Percentiles rank a stretch among this genome's conserved stretches.
Evolutionary conservation across 352 stramenopile species (phyloP).

Genomic region (Pythium apleroticum): DNA sequence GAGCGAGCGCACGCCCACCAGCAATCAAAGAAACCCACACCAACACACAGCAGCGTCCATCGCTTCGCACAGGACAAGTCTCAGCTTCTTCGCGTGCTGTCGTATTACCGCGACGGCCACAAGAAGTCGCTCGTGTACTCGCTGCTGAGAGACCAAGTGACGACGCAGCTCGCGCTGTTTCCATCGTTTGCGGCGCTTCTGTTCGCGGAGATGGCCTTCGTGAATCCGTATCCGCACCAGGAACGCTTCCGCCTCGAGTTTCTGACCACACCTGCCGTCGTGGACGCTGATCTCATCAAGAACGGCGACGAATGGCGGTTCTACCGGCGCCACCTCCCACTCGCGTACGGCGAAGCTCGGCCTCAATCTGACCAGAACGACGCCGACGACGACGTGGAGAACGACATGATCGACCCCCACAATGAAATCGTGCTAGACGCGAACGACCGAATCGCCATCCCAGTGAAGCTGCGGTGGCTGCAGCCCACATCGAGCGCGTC

Average conservation of each 20-base stretch:
- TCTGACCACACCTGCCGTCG: constrained; percentile 27
- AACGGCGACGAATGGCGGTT: constrained; percentile 81
- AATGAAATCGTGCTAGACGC: constrained; percentile 87
- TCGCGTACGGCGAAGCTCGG: constrained; percentile 37
- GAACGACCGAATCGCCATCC: constrained; percentile 82
- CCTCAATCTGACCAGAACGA: constrained; percentile 13
- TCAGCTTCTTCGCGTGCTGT: constrained; percentile 86
- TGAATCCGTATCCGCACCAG: constrained; percentile 91
- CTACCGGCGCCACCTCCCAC: constrained; percentile 65
- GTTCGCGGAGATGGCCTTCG: constrained; percentile 90
- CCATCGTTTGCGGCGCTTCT: constrained; percentile 74
- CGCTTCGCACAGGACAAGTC: constrained; percentile 74
- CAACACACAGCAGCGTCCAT: constrained; percentile 15
- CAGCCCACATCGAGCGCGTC: constrained; percentile 15
- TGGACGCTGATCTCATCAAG: constrained; percentile 82
- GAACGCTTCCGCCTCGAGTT: constrained; percentile 91
- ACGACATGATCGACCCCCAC: constrained; percentile 92
- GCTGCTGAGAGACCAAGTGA: constrained; percentile 90
- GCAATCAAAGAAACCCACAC: constrained; percentile 21
- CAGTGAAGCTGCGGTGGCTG: constrained; percentile 88
- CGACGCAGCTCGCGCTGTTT: constrained; percentile 77
- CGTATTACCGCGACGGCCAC: constrained; percentile 92
- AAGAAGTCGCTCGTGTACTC: constrained; percentile 93
- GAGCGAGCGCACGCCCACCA: constrained; percentile 16
- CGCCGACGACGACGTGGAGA: constrained; percentile 58